Percentiles rank a stretch among this genome's conserved stretches.
Conservation (phyloP, 2,329 filamentous ascomycete species). For the Trichophyton verrucosum region DNA sequence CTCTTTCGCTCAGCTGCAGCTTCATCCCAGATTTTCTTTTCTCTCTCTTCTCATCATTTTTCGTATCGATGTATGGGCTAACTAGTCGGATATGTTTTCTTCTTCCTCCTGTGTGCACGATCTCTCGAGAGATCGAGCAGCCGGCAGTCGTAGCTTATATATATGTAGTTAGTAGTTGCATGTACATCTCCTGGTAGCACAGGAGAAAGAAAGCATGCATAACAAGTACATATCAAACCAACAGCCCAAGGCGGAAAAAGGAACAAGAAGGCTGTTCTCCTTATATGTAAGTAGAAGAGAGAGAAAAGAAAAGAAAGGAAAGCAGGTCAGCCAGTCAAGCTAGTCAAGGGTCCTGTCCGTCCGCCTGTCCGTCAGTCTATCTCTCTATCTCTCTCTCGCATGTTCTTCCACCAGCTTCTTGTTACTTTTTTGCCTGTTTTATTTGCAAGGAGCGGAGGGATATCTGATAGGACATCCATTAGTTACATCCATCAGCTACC, state of each 20-base stretch:
- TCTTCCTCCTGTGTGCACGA: background rate
- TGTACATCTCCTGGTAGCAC: too few species aligned
- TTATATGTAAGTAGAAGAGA: background rate
- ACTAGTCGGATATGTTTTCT: background rate
- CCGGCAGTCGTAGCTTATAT: too few species aligned
- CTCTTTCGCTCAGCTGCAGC: conserved; percentile 1
- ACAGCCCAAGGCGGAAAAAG: background rate
- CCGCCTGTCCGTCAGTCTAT: background rate
- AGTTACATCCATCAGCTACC: too few species aligned
- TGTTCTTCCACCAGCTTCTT: background rate
- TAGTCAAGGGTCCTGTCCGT: background rate
- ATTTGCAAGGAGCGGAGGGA: background rate
- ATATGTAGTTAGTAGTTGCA: too few species aligned
- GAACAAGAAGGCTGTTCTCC: background rate
- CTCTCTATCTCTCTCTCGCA: background rate
- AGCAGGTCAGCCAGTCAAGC: background rate
- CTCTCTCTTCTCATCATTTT: background rate
- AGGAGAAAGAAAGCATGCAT: conserved; percentile 3
- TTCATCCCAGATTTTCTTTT: background rate
- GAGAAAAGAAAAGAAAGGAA: background rate
- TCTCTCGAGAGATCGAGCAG: background rate
- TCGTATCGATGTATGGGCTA: background rate
- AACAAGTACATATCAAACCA: background rate
- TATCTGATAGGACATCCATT: background rate
- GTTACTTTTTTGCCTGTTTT: background rate